These are phyloP conservation scores for Nymphaea thermarum DNA, from an alignment of 164 flowering plant species.

Conservation along the genomic window DNA sequence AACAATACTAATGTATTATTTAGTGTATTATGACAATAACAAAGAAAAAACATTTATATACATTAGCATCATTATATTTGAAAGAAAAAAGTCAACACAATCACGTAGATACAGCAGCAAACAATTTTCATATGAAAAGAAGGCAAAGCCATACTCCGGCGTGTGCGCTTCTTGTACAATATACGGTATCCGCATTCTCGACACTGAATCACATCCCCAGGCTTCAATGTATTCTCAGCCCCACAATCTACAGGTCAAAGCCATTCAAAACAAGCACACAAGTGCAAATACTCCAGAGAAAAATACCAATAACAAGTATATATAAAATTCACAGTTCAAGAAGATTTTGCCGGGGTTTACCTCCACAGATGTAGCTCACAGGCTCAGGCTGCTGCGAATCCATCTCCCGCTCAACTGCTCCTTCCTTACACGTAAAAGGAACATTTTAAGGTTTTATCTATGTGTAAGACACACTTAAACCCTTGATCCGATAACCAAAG, in stretches of 20 bases:
- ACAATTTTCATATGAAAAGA: background rate
- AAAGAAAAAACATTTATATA: no score
- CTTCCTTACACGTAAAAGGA: background rate
- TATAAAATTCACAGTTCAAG: background rate
- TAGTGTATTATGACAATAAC: no score
- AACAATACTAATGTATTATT: no score
- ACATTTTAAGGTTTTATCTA: background rate
- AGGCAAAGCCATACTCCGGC: constrained; percentile 41
- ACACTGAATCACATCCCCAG: constrained; percentile 90
- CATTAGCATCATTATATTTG: no score
- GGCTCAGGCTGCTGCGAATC: constrained; percentile 54
- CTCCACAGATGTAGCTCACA: constrained; percentile 83
- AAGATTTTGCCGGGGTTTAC: constrained; percentile 13
- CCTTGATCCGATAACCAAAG: no score
- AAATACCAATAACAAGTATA: background rate
- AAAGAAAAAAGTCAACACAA: no score
- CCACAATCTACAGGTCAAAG: constrained; percentile 53
- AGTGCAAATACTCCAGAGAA: no score
- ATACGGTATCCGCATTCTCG: constrained; percentile 92
- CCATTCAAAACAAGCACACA: background rate
- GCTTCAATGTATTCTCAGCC: constrained; percentile 73
- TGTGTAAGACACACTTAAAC: no score
- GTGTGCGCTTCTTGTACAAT: constrained; percentile 92
- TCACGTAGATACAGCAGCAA: no score
- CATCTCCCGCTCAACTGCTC: background rate